Conservation (phyloP, 1,284 basidiomycete species). For the Xanthoconium separans region DNA sequence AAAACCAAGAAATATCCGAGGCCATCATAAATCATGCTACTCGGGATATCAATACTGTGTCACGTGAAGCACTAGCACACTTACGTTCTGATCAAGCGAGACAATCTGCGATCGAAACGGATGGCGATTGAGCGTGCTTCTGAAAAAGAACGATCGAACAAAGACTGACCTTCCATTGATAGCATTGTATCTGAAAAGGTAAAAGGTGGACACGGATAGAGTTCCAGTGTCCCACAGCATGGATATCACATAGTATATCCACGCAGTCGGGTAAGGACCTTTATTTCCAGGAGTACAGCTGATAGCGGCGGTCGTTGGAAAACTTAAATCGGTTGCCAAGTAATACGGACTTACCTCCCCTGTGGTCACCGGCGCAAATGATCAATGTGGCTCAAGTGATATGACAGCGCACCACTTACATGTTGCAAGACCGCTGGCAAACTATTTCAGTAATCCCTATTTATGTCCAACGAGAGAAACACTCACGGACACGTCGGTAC, state of each 20-base stretch:
- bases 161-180: constrained; percentile 27
- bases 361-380: constrained; percentile 3
- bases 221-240: constrained; percentile 41
- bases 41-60: constrained; percentile 2
- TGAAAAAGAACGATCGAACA: neutral
- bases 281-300: constrained; percentile 39
- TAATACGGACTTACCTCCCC: constrained; percentile 26
- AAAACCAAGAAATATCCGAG: constrained; percentile 33
- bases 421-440: constrained; percentile 16
- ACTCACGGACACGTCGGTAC: constrained; percentile 30
- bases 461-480: neutral
- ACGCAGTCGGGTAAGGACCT: constrained; percentile 29
- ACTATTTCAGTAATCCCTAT: constrained; percentile 10
- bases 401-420: constrained; percentile 20
- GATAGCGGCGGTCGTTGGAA: neutral
- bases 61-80: neutral
- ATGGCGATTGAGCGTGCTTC: constrained; percentile 7
- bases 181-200: constrained; percentile 30
- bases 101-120: constrained; percentile 17
- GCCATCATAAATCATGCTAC: constrained; percentile 37
- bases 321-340: neutral
- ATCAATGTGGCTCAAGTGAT: constrained; percentile 4
- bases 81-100: constrained; percentile 33
- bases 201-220: constrained; percentile 36
- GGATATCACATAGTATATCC: constrained; percentile 41